Evolutionary conservation across 2,329 filamentous ascomycete genomes (phyloP).

Genomic region (Parafenestella ontariensis): DNA sequence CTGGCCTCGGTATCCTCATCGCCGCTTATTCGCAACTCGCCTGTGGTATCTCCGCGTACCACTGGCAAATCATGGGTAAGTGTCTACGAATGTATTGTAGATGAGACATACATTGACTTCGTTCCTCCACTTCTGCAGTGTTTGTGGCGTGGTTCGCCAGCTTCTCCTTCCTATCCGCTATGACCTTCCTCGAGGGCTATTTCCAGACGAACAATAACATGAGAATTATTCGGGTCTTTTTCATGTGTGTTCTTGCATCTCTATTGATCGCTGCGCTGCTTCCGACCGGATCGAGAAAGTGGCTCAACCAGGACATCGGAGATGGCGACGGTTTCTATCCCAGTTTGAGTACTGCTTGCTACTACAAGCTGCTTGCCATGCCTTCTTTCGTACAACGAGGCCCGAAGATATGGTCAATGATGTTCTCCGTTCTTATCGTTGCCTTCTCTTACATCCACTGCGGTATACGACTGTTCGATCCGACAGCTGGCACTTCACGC

Average conservation of each 20-base stretch:
- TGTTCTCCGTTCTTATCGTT: constrained; percentile 29
- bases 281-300: constrained; percentile 31
- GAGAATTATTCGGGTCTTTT: constrained; percentile 23
- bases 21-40: constrained; percentile 29
- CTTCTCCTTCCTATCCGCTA: constrained; percentile 27
- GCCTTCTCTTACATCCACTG: constrained; percentile 27
- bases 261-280: constrained; percentile 29
- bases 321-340: constrained; percentile 30
- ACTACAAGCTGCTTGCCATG: constrained; percentile 23
- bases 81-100: background rate
- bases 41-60: constrained; percentile 36
- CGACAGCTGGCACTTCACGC: constrained; percentile 15
- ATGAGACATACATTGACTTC: background rate
- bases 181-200: constrained; percentile 28
- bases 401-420: constrained; percentile 32
- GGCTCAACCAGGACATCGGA: constrained; percentile 21
- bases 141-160: constrained; percentile 33
- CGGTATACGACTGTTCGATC: constrained; percentile 27
- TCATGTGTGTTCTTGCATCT: constrained; percentile 26
- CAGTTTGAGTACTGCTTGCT: constrained; percentile 24
- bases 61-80: constrained; percentile 31
- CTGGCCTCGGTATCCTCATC: constrained; percentile 31
- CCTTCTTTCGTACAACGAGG: constrained; percentile 12
- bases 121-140: constrained; percentile 2
- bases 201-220: constrained; percentile 29